Evolutionary conservation across 176 grass and related monocot genomes (phyloP).

Genomic region (Themeda triandra): DNA sequence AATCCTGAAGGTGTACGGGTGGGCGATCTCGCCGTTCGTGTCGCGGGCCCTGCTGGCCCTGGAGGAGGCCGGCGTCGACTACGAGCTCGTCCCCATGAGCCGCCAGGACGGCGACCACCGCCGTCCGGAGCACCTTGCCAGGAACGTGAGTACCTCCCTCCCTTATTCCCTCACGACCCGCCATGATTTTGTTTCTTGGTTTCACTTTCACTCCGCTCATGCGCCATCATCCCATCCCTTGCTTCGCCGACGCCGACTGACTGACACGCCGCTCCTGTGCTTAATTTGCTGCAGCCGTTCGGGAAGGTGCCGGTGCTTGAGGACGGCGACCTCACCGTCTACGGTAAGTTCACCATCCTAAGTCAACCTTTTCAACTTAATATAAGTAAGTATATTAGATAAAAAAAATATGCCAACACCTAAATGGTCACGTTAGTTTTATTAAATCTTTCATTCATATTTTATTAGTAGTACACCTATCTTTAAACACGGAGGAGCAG

Average conservation of each 20-base stretch:
- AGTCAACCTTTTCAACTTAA: too few relatives aligned
- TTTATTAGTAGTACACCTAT: too few relatives aligned
- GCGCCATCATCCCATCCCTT: background rate
- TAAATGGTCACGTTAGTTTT: too few relatives aligned
- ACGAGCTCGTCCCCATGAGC: conserved; percentile 41
- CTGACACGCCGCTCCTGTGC: background rate
- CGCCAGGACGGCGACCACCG: conserved; percentile 26
- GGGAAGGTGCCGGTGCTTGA: conserved; percentile 40
- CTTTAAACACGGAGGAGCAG: too few relatives aligned
- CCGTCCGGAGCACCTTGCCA: conserved; percentile 42
- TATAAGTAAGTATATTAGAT: too few relatives aligned
- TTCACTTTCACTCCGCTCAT: too few relatives aligned
- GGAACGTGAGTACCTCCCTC: conserved; percentile 28
- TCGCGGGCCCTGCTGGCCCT: conserved; percentile 43
- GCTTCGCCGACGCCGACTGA: background rate
- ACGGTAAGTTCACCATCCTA: background rate
- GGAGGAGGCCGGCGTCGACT: conserved; percentile 56
- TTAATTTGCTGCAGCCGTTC: conserved; percentile 12
- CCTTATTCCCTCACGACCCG: too few relatives aligned
- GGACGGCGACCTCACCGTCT: conserved; percentile 34
- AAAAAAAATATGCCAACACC: too few relatives aligned
- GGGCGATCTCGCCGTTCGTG: conserved; percentile 43
- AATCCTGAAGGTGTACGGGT: background rate
- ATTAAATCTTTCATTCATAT: too few relatives aligned
- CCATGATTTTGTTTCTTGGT: too few relatives aligned